A percentile compares a stretch with the other conserved stretches of the same genome.
Conservation (phyloP, 176 grass and related monocot species). For the Melocanna baccifera region DNA sequence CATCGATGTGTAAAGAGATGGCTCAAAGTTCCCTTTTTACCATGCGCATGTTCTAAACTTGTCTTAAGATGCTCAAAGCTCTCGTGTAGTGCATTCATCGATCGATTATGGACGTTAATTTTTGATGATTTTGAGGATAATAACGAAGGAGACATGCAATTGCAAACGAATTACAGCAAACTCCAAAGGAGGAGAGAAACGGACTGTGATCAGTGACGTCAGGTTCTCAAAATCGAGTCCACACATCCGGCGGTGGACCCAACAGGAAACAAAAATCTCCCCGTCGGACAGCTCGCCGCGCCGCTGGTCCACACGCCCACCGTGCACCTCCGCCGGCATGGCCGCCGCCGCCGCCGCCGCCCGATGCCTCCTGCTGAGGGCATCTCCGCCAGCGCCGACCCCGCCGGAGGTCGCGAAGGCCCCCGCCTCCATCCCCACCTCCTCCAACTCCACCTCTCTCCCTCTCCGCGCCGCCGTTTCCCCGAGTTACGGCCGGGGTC, state of each 20-base stretch:
- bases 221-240: not conserved
- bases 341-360: slow-evolving; percentile 14
- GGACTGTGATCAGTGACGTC: not conserved
- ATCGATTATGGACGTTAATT: too few relatives aligned
- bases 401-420: not conserved
- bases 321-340: not conserved
- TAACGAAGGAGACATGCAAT: not conserved
- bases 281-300: not conserved
- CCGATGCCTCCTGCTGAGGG: slow-evolving; percentile 11
- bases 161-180: not conserved
- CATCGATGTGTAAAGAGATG: too few relatives aligned
- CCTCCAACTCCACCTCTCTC: not conserved
- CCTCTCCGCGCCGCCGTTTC: not conserved
- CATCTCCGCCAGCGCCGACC: not conserved
- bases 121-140: too few relatives aligned
- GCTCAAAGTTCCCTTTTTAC: too few relatives aligned
- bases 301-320: not conserved
- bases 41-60: too few relatives aligned
- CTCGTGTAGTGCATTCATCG: too few relatives aligned
- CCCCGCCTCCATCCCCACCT: not conserved
- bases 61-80: too few relatives aligned
- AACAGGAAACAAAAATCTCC: slow-evolving; percentile 2
- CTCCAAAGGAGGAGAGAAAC: too few relatives aligned
- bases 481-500: not conserved
- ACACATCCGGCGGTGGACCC: not conserved